Base-by-base conservation (phyloP, 1,139 yeast genomes). In the Suhomyces coccinellae region DNA sequence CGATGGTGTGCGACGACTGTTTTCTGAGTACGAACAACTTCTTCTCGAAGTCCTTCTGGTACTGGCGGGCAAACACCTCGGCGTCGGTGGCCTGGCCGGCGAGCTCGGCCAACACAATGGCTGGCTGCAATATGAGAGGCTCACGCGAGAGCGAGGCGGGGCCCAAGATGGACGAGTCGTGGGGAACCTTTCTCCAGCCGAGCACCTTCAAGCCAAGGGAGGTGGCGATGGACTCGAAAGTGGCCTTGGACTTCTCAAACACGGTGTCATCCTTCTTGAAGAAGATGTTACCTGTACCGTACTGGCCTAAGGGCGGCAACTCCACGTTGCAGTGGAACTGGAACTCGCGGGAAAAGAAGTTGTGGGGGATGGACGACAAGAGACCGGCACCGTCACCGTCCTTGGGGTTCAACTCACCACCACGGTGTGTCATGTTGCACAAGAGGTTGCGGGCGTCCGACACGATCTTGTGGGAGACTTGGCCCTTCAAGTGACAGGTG, bases 351-450 rank as follows among this genome's bases (percentile, higher is more conserved):
- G 69, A 68, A 73, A 93, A 82, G 65, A 93, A 88, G 55, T 79
- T 83, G 70, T 91, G 97, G 35, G 98, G 97, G 52, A 93, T 83
- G 36, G 96, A 86, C 43, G 95, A 82, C 79, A 93, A 82, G 51
- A 93, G 90, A 66, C 99, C 99, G 35, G 99, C 99, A 69, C 99
- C 99, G 65, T 93, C 99, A 69, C 99, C 99, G 63, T 93, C 97
- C 59, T 91, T 82, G 26, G 98, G 96, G 63, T 90, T 96, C 38
- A 95, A 83, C 52, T 91, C 97, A 40, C 99, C 99, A 63, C 99
- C 99, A 72, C 99, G 82, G 67, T 93, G 99, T 52, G 97, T 87
- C 98, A 93, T 93, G 69, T 93, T 93, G 74, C 98, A 91, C 49
- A 93, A 82, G 62, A 93, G 75, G 61, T 80, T 82, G 56, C 83